Evolutionary conservation across 1,139 yeast genomes (phyloP), one percentile per base, ranked within the genome.

Genomic region (Meyerozyma sp.): DNA sequence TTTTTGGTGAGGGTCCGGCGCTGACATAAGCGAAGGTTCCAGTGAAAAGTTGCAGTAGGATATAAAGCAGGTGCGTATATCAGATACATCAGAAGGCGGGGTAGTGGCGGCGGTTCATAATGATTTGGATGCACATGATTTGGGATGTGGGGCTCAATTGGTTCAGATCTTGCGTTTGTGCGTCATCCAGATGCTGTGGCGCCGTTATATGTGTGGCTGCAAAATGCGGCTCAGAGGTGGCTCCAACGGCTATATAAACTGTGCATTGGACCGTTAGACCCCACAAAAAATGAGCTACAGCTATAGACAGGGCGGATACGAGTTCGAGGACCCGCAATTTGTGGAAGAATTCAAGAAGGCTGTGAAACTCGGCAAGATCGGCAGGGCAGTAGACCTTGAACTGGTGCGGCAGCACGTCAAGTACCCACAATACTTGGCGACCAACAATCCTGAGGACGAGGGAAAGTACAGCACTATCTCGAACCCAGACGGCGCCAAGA

Each of bases 351-450:
- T 34, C 26, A 34, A 34, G 6, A 18, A 21, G 26, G 37, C 37
- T 3, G 4, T 34, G 13, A 34, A 34, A 18, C 16, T 34, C 5
- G 37, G 37, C 14, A 34, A 34, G 14, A 9, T 34, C 8, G 26
- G 5, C 13, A 8, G 26, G 37, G 37, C 37, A 4, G 18, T 23
- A 2, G 46, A 45, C 14, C 36, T 53, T 32, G 50, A 45, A 7
- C 48, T 48, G 14, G 53, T 48, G 30, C 50, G 50, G 28, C 49
- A 50, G 36, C 43, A 41, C 36, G 43, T 57, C 42, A 57, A 57
- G 47, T 61, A 58, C 44, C 64, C 64, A 1, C 58, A 58, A 40
- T 61, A 44, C 40, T 55, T 59, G 40, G 49, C 50, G 3, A 49
- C 53, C 3, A 49, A 49, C 42, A 46, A 49, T 18, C 40, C 49